These are phyloP conservation scores for Penicillium cosmopolitanum DNA, from an alignment of 495 filamentous ascomycete genomes.

Conservation along the genomic window DNA sequence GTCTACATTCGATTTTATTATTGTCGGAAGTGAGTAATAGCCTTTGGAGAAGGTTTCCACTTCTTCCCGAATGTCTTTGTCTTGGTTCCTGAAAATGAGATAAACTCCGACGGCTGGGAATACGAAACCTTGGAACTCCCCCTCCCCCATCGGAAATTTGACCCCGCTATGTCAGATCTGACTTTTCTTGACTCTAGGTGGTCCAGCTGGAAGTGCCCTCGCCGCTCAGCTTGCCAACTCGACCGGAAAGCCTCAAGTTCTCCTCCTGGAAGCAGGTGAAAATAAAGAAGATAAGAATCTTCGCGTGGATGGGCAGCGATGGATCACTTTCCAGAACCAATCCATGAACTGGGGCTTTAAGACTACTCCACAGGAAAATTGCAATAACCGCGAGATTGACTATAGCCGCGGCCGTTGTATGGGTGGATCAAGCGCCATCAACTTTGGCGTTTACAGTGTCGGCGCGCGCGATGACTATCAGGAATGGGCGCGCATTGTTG, in stretches of 20 bases:
- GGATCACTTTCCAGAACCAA: conserved; percentile 45
- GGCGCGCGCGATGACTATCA: conserved; percentile 61
- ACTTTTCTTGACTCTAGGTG: conserved; percentile 35
- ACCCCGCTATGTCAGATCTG: conserved; percentile 4
- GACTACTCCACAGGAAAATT: conserved; percentile 52
- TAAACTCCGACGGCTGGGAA: neutral
- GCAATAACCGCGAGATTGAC: conserved; percentile 49
- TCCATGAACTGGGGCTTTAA: conserved; percentile 60
- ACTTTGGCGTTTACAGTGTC: conserved; percentile 58
- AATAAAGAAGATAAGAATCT: conserved; percentile 46
- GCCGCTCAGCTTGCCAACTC: conserved; percentile 49
- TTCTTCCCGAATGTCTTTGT: neutral
- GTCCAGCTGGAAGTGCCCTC: conserved; percentile 52
- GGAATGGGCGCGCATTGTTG: conserved; percentile 46
- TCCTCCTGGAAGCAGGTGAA: conserved; percentile 59
- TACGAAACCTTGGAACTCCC: neutral
- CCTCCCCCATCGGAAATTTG: too few species aligned
- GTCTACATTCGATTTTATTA: conserved; percentile 50
- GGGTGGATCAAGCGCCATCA: conserved; percentile 62
- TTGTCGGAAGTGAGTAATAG: conserved; percentile 53
- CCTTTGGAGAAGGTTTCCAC: conserved; percentile 5
- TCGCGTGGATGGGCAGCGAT: conserved; percentile 54
- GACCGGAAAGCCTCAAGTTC: conserved; percentile 44
- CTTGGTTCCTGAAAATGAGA: neutral
- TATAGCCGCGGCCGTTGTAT: conserved; percentile 60